phyloP scores from a whole-genome alignment of 768 basidiomycete genomes.

The Mycena rosella region DNA sequence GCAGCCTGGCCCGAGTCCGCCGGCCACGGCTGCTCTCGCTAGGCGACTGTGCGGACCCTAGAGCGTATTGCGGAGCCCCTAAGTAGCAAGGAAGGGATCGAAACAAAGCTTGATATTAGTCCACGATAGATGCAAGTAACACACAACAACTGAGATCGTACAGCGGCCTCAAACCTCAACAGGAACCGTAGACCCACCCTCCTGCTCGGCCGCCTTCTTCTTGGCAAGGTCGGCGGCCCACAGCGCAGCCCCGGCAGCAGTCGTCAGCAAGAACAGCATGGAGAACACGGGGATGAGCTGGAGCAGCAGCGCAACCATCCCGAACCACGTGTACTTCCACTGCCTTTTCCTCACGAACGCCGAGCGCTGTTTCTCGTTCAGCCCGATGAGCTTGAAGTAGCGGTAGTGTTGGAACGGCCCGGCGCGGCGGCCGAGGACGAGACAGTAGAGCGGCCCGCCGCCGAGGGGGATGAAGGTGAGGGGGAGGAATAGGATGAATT shows the following conservation, averaged over 20 bases:
- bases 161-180: constrained; percentile 25
- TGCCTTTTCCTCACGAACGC: constrained; percentile 22
- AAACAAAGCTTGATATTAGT: background rate
- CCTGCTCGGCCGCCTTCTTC: constrained; percentile 27
- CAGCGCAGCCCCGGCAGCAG: constrained; percentile 32
- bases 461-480: constrained; percentile 35
- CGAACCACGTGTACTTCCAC: constrained; percentile 40
- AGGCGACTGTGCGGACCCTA: too few species aligned
- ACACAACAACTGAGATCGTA: background rate
- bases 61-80: too few species aligned
- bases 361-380: constrained; percentile 3
- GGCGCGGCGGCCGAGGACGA: constrained; percentile 33
- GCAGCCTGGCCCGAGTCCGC: too few species aligned
- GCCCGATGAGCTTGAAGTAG: constrained; percentile 35
- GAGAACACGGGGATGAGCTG: constrained; percentile 30
- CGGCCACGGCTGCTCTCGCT: too few species aligned
- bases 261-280: constrained; percentile 35
- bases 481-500: constrained; percentile 36
- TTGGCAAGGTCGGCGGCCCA: constrained; percentile 33
- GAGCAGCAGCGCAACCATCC: constrained; percentile 32
- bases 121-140: background rate
- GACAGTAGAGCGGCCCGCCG: constrained; percentile 37
- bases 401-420: constrained; percentile 37
- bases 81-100: too few species aligned
- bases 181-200: constrained; percentile 22